phyloP scores from a whole-genome alignment of 306 rosid species.

The Pachyrhizus erosus region DNA sequence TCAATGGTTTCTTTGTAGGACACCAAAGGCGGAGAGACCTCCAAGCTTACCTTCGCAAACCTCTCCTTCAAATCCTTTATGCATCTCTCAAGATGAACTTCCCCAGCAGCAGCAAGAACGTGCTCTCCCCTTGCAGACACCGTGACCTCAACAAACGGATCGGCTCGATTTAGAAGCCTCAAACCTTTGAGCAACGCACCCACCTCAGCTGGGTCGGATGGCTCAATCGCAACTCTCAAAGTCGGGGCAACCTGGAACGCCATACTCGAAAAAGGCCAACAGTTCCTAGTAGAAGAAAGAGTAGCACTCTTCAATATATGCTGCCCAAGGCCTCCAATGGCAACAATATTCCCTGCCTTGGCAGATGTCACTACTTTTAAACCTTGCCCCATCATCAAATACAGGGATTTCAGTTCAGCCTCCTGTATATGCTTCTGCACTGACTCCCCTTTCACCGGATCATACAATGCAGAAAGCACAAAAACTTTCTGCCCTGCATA shows the following conservation, averaged over 20 bases:
- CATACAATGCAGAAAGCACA: constrained; percentile 90
- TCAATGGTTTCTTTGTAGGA: constrained; percentile 85
- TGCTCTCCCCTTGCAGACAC: constrained; percentile 87
- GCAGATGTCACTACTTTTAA: constrained; percentile 73
- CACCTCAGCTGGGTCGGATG: constrained; percentile 84
- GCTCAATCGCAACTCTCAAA: constrained; percentile 88
- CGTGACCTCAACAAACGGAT: constrained; percentile 89
- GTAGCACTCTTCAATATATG: constrained; percentile 92
- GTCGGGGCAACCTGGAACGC: constrained; percentile 84
- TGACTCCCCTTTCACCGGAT: constrained; percentile 80
- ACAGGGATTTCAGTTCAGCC: constrained; percentile 74
- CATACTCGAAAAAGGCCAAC: constrained; percentile 96
- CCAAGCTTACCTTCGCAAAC: constrained; percentile 82
- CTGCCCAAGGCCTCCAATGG: constrained; percentile 92
- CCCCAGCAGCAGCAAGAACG: constrained; percentile 90
- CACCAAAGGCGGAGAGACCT: constrained; percentile 87
- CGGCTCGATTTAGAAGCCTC: constrained; percentile 86
- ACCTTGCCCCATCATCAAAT: constrained; percentile 97
- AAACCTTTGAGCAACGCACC: constrained; percentile 76
- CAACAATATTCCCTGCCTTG: constrained; percentile 83
- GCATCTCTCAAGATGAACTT: constrained; percentile 95
- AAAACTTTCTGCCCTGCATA: constrained; percentile 69
- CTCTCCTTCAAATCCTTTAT: constrained; percentile 88
- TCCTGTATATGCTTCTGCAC: constrained; percentile 82
- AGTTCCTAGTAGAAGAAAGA: constrained; percentile 77